These are phyloP conservation scores for Oryza glumipatula DNA, from an alignment of 176 grass and related monocot genomes.

Conservation along the genomic window DNA sequence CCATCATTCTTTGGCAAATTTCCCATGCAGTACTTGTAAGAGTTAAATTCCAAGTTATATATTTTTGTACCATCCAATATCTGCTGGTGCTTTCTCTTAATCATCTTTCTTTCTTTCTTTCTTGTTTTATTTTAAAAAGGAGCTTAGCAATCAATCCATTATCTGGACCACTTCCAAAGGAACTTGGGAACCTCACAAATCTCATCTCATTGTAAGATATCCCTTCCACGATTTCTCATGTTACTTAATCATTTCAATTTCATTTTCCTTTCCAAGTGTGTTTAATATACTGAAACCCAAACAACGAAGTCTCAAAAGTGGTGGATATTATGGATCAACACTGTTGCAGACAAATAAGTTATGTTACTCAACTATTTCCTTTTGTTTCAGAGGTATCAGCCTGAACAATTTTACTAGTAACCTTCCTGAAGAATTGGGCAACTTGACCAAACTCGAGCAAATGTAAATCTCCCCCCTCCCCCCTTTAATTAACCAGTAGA, in stretches of 20 bases:
- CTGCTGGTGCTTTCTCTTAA: neutral
- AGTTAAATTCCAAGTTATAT: neutral
- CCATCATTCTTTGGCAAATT: constrained; percentile 69
- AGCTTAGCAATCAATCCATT: neutral
- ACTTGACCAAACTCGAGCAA: constrained; percentile 50
- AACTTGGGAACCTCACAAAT: neutral
- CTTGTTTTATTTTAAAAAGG: neutral
- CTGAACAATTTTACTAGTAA: constrained; percentile 57
- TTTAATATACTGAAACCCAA: neutral
- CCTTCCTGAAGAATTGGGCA: constrained; percentile 52
- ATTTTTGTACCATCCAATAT: neutral
- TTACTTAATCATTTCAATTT: too few relatives aligned
- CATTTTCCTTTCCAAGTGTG: neutral
- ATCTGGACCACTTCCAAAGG: neutral
- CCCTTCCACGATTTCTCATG: neutral
- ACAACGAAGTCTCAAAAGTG: neutral
- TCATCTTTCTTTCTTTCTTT: neutral
- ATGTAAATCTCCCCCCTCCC: neutral
- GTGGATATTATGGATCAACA: neutral
- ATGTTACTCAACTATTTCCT: neutral
- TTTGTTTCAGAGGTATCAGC: constrained; percentile 36
- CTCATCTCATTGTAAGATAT: neutral
- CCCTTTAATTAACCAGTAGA: neutral
- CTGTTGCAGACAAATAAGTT: neutral
- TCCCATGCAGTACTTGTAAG: constrained; percentile 61